Evolutionary conservation across 2,329 filamentous ascomycete species (phyloP).

Genomic region (Oidium heveae): DNA sequence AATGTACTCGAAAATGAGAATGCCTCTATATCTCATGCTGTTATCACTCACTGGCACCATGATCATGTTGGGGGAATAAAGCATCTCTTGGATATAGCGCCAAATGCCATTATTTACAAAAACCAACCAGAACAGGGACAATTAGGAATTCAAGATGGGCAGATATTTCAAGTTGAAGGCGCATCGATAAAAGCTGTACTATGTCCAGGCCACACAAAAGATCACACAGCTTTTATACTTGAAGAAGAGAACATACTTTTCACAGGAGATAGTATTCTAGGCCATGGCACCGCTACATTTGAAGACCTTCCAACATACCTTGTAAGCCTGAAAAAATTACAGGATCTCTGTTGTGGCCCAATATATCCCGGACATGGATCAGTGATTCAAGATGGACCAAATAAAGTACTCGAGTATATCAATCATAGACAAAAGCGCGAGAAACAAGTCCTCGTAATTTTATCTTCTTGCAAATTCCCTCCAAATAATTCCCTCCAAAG

Average conservation of each 20-base stretch:
- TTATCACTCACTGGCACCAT: constrained; percentile 81
- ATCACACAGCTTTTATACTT: constrained; percentile 59
- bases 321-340: constrained; percentile 43
- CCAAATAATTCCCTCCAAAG: constrained; percentile 3
- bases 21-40: constrained; percentile 37
- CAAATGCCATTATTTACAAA: constrained; percentile 40
- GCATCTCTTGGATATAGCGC: constrained; percentile 40
- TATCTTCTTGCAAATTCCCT: too few species aligned
- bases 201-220: constrained; percentile 51
- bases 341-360: constrained; percentile 32
- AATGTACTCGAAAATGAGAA: constrained; percentile 39
- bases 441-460: constrained; percentile 17
- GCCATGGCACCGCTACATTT: constrained; percentile 68
- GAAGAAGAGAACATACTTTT: constrained; percentile 68
- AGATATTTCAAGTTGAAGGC: constrained; percentile 28
- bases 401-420: constrained; percentile 56
- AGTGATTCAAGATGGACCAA: constrained; percentile 45
- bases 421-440: constrained; percentile 57
- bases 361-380: constrained; percentile 79
- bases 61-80: constrained; percentile 62
- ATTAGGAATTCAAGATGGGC: constrained; percentile 27
- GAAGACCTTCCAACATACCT: constrained; percentile 51
- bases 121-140: constrained; percentile 28
- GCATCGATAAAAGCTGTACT: constrained; percentile 40
- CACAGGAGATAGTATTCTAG: constrained; percentile 71